Evolutionary conservation across 2,329 filamentous ascomycete species (phyloP).

Genomic region (Elsinoe australis): DNA sequence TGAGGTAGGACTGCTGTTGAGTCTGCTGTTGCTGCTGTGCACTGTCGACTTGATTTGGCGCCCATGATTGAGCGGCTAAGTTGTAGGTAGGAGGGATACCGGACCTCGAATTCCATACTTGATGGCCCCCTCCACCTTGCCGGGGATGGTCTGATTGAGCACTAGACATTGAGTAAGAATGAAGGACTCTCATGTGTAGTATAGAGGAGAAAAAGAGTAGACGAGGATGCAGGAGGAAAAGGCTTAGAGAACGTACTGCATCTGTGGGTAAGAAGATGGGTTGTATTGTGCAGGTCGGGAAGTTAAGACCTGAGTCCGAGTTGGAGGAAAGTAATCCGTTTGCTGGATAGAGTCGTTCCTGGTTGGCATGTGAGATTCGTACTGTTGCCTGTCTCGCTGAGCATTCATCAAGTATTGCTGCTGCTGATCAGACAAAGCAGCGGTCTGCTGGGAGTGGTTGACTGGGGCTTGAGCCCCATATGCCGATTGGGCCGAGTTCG

Average conservation of each 20-base stretch:
- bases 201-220: too few species aligned
- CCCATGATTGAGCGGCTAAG: slow-evolving; percentile 14
- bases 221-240: background rate
- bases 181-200: background rate
- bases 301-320: slow-evolving; percentile 9
- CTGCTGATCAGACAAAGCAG: slow-evolving; percentile 12
- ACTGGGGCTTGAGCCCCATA: slow-evolving; percentile 1
- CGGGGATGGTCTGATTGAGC: slow-evolving; percentile 4
- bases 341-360: slow-evolving; percentile 14
- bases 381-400: slow-evolving; percentile 9
- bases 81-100: slow-evolving; percentile 15
- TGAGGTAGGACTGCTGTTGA: slow-evolving; percentile 1
- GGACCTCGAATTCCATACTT: slow-evolving; percentile 16
- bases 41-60: background rate
- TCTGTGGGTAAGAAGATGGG: slow-evolving; percentile 4
- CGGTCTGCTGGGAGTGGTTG: background rate
- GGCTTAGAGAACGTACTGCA: slow-evolving; percentile 7
- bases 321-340: slow-evolving; percentile 11
- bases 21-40: background rate
- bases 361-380: background rate
- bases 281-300: slow-evolving; percentile 13
- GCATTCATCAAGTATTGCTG: slow-evolving; percentile 13
- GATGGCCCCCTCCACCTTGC: slow-evolving; percentile 13
- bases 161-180: slow-evolving; percentile 15
- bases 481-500: slow-evolving; percentile 9